phyloP scores from a whole-genome alignment of 768 basidiomycete genomes.

The Boletus rubescentipes region DNA sequence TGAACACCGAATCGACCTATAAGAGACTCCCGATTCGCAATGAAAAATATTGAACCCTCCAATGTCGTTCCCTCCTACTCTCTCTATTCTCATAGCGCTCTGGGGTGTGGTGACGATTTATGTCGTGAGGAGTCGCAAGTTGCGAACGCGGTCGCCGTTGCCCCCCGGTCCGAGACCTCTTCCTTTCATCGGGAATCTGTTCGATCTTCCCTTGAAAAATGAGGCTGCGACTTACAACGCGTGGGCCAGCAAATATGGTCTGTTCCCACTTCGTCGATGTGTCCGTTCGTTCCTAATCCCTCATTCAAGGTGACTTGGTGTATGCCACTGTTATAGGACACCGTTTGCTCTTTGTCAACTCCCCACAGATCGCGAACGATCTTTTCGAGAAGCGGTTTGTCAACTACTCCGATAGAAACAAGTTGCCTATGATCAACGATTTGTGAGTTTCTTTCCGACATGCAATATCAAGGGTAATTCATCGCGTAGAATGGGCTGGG shows the following conservation, averaged over 20 bases:
- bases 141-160: slow-evolving; percentile 31
- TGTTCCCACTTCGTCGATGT: background rate
- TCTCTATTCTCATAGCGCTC: slow-evolving; percentile 22
- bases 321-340: slow-evolving; percentile 52
- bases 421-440: slow-evolving; percentile 50
- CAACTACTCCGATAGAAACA: slow-evolving; percentile 55
- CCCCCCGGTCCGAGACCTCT: slow-evolving; percentile 56
- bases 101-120: slow-evolving; percentile 21
- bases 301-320: slow-evolving; percentile 46
- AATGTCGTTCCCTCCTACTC: slow-evolving; percentile 16
- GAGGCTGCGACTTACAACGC: slow-evolving; percentile 42
- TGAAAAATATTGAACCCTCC: slow-evolving; percentile 1
- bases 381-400: slow-evolving; percentile 55
- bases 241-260: slow-evolving; percentile 41
- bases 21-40: slow-evolving; percentile 8
- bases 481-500: slow-evolving; percentile 41
- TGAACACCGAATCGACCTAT: slow-evolving; percentile 16
- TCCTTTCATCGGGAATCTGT: slow-evolving; percentile 55
- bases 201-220: slow-evolving; percentile 41
- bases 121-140: slow-evolving; percentile 13
- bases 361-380: slow-evolving; percentile 45
- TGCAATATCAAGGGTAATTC: slow-evolving; percentile 2
- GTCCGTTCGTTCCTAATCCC: background rate
- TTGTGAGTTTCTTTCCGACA: slow-evolving; percentile 33
- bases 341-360: slow-evolving; percentile 48